These are phyloP conservation scores for Suhomyces emberorum DNA, from an alignment of 805 yeast genomes.

Conservation along the genomic window DNA sequence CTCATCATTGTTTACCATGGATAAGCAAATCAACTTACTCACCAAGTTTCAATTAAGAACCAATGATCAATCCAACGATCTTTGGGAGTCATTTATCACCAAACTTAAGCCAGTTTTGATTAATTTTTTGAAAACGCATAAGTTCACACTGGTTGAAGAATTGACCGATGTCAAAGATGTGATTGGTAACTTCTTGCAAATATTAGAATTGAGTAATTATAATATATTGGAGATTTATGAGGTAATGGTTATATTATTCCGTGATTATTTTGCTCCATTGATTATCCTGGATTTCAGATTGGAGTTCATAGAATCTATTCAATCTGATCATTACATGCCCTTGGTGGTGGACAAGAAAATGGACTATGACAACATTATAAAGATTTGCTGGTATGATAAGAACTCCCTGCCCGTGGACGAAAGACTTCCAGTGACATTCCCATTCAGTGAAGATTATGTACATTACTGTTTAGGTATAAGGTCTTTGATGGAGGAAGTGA, in stretches of 20 bases:
- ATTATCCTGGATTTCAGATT: constrained; percentile 52
- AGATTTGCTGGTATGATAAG: constrained; percentile 64
- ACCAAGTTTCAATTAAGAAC: constrained; percentile 64
- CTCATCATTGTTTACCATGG: constrained; percentile 75
- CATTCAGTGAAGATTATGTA: constrained; percentile 86
- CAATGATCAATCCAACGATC: constrained; percentile 59
- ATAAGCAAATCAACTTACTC: constrained; percentile 60
- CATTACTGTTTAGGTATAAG: constrained; percentile 77
- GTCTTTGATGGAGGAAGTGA: constrained; percentile 58
- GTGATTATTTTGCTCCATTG: constrained; percentile 54
- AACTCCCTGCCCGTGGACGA: constrained; percentile 21
- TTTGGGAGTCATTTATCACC: constrained; percentile 68
- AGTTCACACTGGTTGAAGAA: constrained; percentile 33
- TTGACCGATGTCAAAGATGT: constrained; percentile 56
- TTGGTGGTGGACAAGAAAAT: constrained; percentile 59
- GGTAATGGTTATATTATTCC: constrained; percentile 55
- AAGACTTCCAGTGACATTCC: constrained; percentile 60
- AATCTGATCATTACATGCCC: constrained; percentile 88
- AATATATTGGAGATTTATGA: constrained; percentile 59
- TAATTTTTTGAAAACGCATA: constrained; percentile 40
- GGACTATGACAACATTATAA: constrained; percentile 61
- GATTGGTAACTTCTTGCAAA: constrained; percentile 69
- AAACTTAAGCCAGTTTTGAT: constrained; percentile 59
- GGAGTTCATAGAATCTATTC: constrained; percentile 60
- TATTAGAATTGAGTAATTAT: constrained; percentile 70